Evolutionary conservation across 768 basidiomycete species (phyloP), one percentile per base, ranked within the genome.

Genomic region (Leccinellum rugosiceps): DNA sequence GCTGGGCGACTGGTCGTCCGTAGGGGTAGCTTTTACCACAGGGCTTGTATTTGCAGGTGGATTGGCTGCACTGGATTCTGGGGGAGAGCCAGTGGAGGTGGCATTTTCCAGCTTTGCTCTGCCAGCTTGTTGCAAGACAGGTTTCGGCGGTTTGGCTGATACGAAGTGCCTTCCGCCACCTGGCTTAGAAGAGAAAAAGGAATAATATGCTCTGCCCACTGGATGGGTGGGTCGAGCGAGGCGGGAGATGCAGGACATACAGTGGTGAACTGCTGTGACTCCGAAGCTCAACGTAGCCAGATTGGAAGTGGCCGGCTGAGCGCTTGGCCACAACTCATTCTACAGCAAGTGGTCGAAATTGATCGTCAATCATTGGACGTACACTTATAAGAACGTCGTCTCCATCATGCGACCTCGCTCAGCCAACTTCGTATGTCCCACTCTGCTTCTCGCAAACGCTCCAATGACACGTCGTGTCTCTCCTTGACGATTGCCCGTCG

Each of bases 161-260:
- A 87, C 85, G 71, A 90, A 88, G 65, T 85, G 88, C 30, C 90
- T 80, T 21, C 79, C 80, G 19, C 90, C 90, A 3, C 90, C 89
- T 1, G 87, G 77, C 66, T 88, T 90, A 26, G 86, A 87, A 13
- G 87, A 89, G 75, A 90, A 92, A 63, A 87, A 86, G 1, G 89
- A 90, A 6, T 87, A 92, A 62, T 89, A 91, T 10, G 82, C 71
- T 67, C 90, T 80, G 49, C 80, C 75, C 15, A 78, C 72, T 21
- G 78, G 76, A 49, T 78, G 79, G 28, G 76, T 52, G 60, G 77
- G 74, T 51, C 74, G 80, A 47, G 84, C 70, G 51, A 85, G 66
- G 53, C 83, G 82, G 58, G 72, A 60, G 57, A 85, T 60, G 56
- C 81, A 72, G 63, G 83, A 80, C 83, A 87, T 85, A 45, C 55